Base-by-base conservation (phyloP, 2,329 filamentous ascomycete species). In the Botryosphaeria agaves region DNA sequence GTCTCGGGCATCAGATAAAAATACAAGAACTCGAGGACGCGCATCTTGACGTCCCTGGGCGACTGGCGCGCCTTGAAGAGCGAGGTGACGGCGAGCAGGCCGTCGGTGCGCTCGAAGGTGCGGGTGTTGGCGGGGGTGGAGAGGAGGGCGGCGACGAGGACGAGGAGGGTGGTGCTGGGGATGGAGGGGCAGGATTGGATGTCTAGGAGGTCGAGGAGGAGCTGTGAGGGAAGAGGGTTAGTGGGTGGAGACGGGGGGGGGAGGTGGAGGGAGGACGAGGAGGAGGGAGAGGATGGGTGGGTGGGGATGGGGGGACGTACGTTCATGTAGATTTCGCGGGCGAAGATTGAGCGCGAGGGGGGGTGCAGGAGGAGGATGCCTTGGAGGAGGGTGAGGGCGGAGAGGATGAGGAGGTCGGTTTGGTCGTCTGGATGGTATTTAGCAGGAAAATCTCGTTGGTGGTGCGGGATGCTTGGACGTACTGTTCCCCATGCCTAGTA, bases 1-100 rank as follows among this genome's bases (percentile, higher is more conserved):
- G 70, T 72, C 57, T 98, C 89, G 30, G 87, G 85, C 77, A 95
- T 93, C 42, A 98, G 75, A 55, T 95, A 98, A 56, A 95, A 95
- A 62, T 95, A 95, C 30, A 98, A 61, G 49, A 95, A 95, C 54
- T 95, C 89, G 42, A 94, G 76, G n/a, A 92, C 72, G 53, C 92
- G 89, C 48, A 93, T 70, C 60, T 93, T 94, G 40, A 95, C 85
- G 44, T 87, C 81, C 37, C 83, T 74, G 15, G 74, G 74, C 3
- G 87, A 94, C 40, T 75, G 72, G 36, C 83, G 75, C 38, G 78
- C 80, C 55, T 91, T 92, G 69, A 95, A 94, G 29, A 95, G 68
- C 7, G 80, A 87, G 2, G 87, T 93, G 27, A 95, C 74, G 1
- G 84, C 89, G 24, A 93, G 70, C 4, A 98, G 69, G 32, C 89